Evolutionary conservation across 495 filamentous ascomycete species (phyloP).

Genomic region (Opeltia flavorubescens): DNA sequence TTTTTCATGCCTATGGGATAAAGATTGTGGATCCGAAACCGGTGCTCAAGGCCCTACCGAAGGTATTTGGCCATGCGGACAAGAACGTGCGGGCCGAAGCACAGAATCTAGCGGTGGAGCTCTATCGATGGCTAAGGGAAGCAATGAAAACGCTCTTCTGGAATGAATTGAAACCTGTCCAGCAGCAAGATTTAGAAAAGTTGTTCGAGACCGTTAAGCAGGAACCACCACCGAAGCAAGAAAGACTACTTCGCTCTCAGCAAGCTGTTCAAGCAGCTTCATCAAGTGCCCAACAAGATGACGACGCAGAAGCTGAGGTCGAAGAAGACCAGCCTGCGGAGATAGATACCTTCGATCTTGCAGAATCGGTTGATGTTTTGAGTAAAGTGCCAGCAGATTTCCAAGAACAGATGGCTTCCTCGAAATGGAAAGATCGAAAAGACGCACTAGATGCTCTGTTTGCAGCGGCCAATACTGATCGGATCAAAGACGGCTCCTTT

Average conservation of each 20-base stretch:
- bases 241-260: constrained; percentile 75
- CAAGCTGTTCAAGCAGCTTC: constrained; percentile 66
- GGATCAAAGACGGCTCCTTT: constrained; percentile 83
- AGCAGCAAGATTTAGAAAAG: constrained; percentile 87
- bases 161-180: constrained; percentile 87
- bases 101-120: constrained; percentile 79
- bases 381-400: constrained; percentile 75
- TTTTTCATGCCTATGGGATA: constrained; percentile 88
- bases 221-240: constrained; percentile 77
- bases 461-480: constrained; percentile 64
- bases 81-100: constrained; percentile 96
- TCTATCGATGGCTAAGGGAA: constrained; percentile 94
- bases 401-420: constrained; percentile 63
- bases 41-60: constrained; percentile 79
- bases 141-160: constrained; percentile 98
- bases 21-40: constrained; percentile 95
- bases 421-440: constrained; percentile 98
- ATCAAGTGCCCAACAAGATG: constrained; percentile 42
- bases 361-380: constrained; percentile 76
- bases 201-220: constrained; percentile 87
- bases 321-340: constrained; percentile 59
- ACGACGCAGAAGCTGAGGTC: constrained; percentile 42
- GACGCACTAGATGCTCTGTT: constrained; percentile 80
- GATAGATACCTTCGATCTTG: constrained; percentile 74
- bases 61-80: constrained; percentile 89